Base-by-base conservation (phyloP, 2,329 filamentous ascomycete species). In the Eutypella sp. region DNA sequence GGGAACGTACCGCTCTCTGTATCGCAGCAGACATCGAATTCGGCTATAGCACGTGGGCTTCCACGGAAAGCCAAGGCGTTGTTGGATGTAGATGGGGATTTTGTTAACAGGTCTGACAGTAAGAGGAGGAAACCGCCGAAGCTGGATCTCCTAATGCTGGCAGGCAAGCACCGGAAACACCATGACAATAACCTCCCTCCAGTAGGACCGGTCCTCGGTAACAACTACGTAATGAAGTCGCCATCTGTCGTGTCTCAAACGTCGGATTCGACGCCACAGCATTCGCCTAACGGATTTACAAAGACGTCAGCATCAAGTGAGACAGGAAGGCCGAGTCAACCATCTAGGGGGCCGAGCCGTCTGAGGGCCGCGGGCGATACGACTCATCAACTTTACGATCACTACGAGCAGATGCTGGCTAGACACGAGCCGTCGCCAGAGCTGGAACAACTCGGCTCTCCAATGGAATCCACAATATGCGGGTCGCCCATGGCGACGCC, bases 21-120 rank as follows among this genome's bases (percentile, higher is more conserved):
- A 48, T 79, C 77, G 1, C 78, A 80, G 54, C 78, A 81, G 57
- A 80, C 78, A 0, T 79, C 77, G 0, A 74, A 69, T 37, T 79
- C 77, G 1, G 74, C 76, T 48, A 81, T 81, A 71, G 75, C 77
- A 19, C 79, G 76, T 53, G 76, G 75, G 3, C 58, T 74, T 5
- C 75, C 76, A 0, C 57, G 66, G 38, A 79, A 79, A 53, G 66
- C 71, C 1, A 68, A 67, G 43, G 63, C 65, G 34, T 56, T 76
- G 40, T 63, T 79, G 19, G 73, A 76, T 51, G 67, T 74, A 45
- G 70, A 75, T 41, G 67, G 67, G 8, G 40, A 49, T 10, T 46
- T 62, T 15, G 43, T 52, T 18, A 47, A 42, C 57, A 59, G 47
- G 20, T 54, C 11, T 64, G 45, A 63, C 41, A 70, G 67, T 55